Evolutionary conservation across 2,329 filamentous ascomycete species (phyloP), one percentile per base, ranked within the genome.

Genomic region (Cadophora sp.): DNA sequence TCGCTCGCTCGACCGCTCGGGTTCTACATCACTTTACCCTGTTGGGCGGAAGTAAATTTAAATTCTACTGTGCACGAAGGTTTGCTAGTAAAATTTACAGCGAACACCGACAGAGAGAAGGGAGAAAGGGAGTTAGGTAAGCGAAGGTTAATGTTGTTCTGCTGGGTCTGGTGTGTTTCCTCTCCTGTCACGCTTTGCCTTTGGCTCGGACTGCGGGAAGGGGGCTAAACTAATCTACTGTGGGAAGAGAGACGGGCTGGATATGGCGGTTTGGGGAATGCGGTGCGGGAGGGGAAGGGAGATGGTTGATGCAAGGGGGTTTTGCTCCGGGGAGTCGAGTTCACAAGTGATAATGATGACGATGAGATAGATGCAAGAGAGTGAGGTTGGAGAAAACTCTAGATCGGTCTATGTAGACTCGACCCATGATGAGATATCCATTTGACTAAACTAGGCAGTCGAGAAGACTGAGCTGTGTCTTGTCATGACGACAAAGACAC

Each of bases 341-440:
- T 58, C 55, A 58, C 33, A 11, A n/a, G 18, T 36, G 43, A 56
- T 7, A 22, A 20, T 18, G 36, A 58, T 58, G 36, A 64, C 53
- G 55, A 45, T 20, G 27, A 30, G 24, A 56, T 22, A 18, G 39
- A 48, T 60, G 24, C 11, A 53, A 3, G 7, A 60, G 7, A 60
- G 58, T 47, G 50, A 59, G 64, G 64, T 62, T 59, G 59, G 62
- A 59, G 33, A 18, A 66, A 66, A 56, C 53, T 59, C 60, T 9
- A 30, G 27, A 33, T 48, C 55, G 48, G 55, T 62, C 59, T 59
- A 5, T 59, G 33, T 51, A 58, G 53, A 66, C 53, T 24, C 62
- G 64, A 53, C 64, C 39, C 41, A 18, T 47, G 53, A 36, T 60
- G 53, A 59, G 48, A 55, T 59, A 30, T 53, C 36, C n/a, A 51